Conservation (phyloP, 805 yeast species). For the Saccharomycodes ludwigii region DNA sequence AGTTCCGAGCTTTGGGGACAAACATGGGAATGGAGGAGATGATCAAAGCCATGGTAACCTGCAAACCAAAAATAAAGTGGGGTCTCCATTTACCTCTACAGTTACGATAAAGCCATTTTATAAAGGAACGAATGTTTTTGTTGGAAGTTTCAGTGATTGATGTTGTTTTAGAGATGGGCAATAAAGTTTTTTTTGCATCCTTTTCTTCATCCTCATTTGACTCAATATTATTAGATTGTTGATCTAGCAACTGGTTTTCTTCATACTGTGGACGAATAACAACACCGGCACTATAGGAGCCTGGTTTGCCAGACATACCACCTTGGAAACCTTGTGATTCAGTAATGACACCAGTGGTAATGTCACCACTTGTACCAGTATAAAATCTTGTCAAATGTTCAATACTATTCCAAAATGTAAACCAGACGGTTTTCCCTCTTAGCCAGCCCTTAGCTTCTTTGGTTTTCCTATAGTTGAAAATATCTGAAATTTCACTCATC, state of each 20-base stretch:
- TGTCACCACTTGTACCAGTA: constrained; percentile 11
- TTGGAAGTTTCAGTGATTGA: constrained; percentile 6
- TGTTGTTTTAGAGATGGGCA: constrained; percentile 2
- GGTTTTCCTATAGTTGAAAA: constrained; percentile 20
- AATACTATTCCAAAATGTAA: constrained; percentile 26
- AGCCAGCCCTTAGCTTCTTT: constrained; percentile 25
- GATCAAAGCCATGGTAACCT: constrained; percentile 33
- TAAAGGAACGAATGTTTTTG: constrained; percentile 4
- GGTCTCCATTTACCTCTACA: constrained; percentile 10
- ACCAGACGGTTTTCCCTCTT: constrained; percentile 31
- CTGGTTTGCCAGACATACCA: constrained; percentile 8
- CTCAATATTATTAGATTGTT: constrained; percentile 7
- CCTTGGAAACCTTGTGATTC: constrained; percentile 28
- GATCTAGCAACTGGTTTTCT: constrained; percentile 19
- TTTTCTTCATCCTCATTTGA: constrained; percentile 1
- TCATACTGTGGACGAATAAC: constrained; percentile 17
- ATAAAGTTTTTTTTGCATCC: constrained; percentile 1
- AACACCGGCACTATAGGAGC: constrained; percentile 6
- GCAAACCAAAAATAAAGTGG: constrained; percentile 35
- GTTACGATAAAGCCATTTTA: neutral
- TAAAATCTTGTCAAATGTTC: constrained; percentile 27
- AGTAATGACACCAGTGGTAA: constrained; percentile 11
- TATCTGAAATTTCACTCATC: constrained; percentile 20
- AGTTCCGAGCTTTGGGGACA: constrained; percentile 31
- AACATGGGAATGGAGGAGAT: constrained; percentile 40